Conservation (phyloP, 257 asterid species). For the Lantana camara region DNA sequence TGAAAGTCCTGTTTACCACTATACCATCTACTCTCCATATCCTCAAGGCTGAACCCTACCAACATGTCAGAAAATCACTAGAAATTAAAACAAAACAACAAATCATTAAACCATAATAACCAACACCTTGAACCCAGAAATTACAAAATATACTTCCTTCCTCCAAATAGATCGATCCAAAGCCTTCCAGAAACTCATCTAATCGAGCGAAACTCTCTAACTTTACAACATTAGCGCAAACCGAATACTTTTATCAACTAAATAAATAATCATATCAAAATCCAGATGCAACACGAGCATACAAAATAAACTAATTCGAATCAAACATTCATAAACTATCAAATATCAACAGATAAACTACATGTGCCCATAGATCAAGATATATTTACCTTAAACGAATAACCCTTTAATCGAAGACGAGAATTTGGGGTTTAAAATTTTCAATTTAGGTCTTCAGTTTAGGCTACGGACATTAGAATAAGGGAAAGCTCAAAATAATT, state of each 20-base stretch:
- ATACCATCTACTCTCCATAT: conserved; percentile 73
- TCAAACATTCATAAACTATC: too few relatives aligned
- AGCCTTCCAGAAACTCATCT: conserved; percentile 17
- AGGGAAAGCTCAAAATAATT: neutral
- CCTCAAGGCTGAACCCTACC: conserved; percentile 30
- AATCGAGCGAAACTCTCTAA: neutral
- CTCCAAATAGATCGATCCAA: conserved; percentile 2
- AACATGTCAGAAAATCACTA: conserved; percentile 16
- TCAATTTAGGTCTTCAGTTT: conserved; percentile 3
- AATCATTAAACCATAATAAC: neutral
- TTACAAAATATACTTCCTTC: neutral
- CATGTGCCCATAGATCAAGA: neutral
- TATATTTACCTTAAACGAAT: conserved; percentile 33
- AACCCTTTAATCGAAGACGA: neutral
- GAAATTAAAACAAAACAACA: conserved; percentile 6
- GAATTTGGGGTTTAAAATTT: conserved; percentile 23
- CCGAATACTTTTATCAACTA: neutral
- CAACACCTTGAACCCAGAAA: conserved; percentile 11
- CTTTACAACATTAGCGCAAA: neutral
- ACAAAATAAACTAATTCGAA: neutral
- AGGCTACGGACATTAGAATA: neutral
- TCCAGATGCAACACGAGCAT: neutral
- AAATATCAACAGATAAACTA: too few relatives aligned
- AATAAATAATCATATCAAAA: neutral
- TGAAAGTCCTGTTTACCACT: conserved; percentile 64